These are phyloP conservation scores for Conringia planisiliqua DNA, from an alignment of 345 rosid species.

Conservation along the genomic window DNA sequence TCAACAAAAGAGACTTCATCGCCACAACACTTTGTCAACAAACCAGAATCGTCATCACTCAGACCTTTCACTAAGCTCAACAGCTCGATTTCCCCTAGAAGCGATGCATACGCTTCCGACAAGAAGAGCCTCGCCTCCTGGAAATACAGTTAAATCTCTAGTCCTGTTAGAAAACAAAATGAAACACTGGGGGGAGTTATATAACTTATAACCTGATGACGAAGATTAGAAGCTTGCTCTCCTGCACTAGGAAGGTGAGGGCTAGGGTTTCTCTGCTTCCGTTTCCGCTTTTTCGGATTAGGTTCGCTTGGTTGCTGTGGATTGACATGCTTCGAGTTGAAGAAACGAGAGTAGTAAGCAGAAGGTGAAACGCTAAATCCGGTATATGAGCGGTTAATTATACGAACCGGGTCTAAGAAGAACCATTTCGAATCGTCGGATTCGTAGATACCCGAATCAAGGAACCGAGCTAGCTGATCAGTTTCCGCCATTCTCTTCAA, in stretches of 20 bases:
- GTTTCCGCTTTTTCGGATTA: slow-evolving; percentile 51
- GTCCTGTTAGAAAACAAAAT: background rate
- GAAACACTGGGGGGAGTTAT: background rate
- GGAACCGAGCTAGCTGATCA: slow-evolving; percentile 34
- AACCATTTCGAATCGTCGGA: slow-evolving; percentile 40
- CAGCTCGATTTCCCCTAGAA: slow-evolving; percentile 45
- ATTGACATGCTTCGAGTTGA: slow-evolving; percentile 36
- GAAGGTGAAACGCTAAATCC: slow-evolving; percentile 61
- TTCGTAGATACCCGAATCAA: slow-evolving; percentile 52
- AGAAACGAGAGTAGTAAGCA: slow-evolving; percentile 74
- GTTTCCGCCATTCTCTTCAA: slow-evolving; percentile 35
- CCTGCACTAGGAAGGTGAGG: slow-evolving; percentile 42
- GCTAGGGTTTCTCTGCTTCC: slow-evolving; percentile 40
- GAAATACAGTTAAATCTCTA: slow-evolving; percentile 8
- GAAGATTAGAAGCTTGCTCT: slow-evolving; percentile 60
- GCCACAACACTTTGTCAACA: slow-evolving; percentile 14
- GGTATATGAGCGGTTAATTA: slow-evolving; percentile 52
- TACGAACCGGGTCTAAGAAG: slow-evolving; percentile 71
- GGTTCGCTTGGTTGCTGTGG: slow-evolving; percentile 15
- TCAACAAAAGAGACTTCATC: slow-evolving; percentile 52
- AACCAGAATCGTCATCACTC: slow-evolving; percentile 28
- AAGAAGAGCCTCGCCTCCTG: slow-evolving; percentile 53
- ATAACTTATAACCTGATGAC: slow-evolving; percentile 52
- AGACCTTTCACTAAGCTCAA: slow-evolving; percentile 39
- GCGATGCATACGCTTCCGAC: slow-evolving; percentile 48